Percentiles rank a stretch among this genome's conserved stretches.
phyloP scores from a whole-genome alignment of 1,284 basidiomycete species.

The Trichosporon inkin region DNA sequence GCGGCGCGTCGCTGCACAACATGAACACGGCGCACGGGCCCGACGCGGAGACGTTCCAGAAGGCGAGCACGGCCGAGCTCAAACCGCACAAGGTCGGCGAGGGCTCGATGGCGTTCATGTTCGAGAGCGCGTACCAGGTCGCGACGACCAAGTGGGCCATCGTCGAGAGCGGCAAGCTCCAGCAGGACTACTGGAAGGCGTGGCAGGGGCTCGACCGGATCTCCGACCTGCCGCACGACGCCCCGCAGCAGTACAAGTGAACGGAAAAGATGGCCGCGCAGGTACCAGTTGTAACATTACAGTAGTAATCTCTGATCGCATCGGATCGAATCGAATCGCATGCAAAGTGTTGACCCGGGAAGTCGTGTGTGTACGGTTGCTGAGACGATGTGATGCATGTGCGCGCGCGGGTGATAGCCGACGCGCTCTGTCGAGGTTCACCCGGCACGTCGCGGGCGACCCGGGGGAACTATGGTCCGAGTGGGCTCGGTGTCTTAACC shows the following conservation, averaged over 20 bases:
- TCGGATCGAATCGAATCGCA: too few species aligned
- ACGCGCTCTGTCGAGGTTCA: too few species aligned
- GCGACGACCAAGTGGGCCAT: slow-evolving; percentile 33
- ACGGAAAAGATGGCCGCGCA: too few species aligned
- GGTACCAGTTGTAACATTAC: too few species aligned
- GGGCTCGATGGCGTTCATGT: slow-evolving; percentile 36
- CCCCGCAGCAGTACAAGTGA: slow-evolving; percentile 2
- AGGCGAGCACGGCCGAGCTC: slow-evolving; percentile 18
- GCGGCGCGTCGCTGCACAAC: slow-evolving; percentile 32
- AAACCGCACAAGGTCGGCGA: slow-evolving; percentile 27
- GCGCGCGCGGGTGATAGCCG: too few species aligned
- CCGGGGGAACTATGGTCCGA: too few species aligned
- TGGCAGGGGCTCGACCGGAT: slow-evolving; percentile 8
- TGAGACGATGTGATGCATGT: too few species aligned
- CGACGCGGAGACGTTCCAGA: slow-evolving; percentile 19
- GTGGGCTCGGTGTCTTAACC: too few species aligned
- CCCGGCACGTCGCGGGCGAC: too few species aligned
- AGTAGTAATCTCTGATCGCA: too few species aligned
- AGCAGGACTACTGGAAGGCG: slow-evolving; percentile 25
- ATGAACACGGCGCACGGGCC: slow-evolving; percentile 35
- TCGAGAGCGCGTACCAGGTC: slow-evolving; percentile 32
- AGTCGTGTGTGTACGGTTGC: too few species aligned
- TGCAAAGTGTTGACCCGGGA: too few species aligned
- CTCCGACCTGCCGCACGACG: background rate
- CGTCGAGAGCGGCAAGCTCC: slow-evolving; percentile 29